phyloP scores from a whole-genome alignment of 306 rosid species.

The Rubus parviflorus region DNA sequence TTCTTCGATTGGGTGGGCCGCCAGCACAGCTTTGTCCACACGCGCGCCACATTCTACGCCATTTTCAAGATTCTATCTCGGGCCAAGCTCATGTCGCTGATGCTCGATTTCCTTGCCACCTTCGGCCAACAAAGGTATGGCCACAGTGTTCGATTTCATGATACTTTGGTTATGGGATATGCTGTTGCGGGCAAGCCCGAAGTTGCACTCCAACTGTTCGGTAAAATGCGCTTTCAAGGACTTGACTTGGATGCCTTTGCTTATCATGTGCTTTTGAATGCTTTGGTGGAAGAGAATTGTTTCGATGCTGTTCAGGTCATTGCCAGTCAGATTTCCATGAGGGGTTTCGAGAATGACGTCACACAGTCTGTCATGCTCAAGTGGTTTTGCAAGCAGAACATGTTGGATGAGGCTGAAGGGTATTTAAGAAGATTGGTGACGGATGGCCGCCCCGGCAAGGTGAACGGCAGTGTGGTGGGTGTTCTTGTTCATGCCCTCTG shows the following conservation, averaged over 20 bases:
- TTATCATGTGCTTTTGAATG: slow-evolving; percentile 61
- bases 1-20: slow-evolving; percentile 96
- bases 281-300: slow-evolving; percentile 51
- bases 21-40: slow-evolving; percentile 54
- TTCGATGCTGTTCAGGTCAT: slow-evolving; percentile 47
- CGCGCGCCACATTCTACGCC: slow-evolving; percentile 57
- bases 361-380: slow-evolving; percentile 49
- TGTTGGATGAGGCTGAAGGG: slow-evolving; percentile 57
- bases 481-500: slow-evolving; percentile 55
- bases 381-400: slow-evolving; percentile 49
- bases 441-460: slow-evolving; percentile 23
- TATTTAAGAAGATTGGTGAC: slow-evolving; percentile 34
- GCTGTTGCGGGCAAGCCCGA: slow-evolving; percentile 72
- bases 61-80: slow-evolving; percentile 61
- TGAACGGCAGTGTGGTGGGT: slow-evolving; percentile 39
- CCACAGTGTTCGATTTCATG: slow-evolving; percentile 42
- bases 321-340: slow-evolving; percentile 44
- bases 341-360: slow-evolving; percentile 46
- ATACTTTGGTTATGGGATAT: slow-evolving; percentile 71
- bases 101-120: slow-evolving; percentile 51
- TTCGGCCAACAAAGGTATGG: slow-evolving; percentile 11
- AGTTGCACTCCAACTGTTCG: slow-evolving; percentile 59
- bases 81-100: slow-evolving; percentile 44
- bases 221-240: slow-evolving; percentile 70
- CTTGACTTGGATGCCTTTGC: slow-evolving; percentile 52